Base-by-base conservation (phyloP, 345 rosid species). In the Aquilaria sinensis region DNA sequence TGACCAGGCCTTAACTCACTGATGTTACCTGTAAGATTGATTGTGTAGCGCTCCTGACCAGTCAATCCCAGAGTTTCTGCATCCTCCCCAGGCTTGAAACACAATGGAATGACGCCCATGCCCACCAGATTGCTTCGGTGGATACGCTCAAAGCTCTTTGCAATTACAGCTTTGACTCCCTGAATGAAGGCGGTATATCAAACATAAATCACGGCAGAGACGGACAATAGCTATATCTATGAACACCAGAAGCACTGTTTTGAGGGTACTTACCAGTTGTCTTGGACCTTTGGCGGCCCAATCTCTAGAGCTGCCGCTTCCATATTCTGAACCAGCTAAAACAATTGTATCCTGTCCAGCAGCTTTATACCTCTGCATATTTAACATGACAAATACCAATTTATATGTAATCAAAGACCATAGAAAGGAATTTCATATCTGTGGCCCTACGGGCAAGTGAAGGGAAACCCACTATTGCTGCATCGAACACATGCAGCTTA, bases 261-360 rank as follows among this genome's bases (percentile, higher is more conserved):
- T 23, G 23, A 23, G 23, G 15, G 31, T 48, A 62, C 80, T 67
- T 63, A 86, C 96, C 83, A 85, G 66, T 61, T 84, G 71, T 88
- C 81, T 78, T 15, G 91, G 96, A 66, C 96, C 98, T 81, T 92
- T 92, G 52, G 96, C 96, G 73, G 94, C 98, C 92, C 96, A 85
- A 69, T 89, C 92, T 58, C 92, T 76, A 71, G 98, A 92, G 75
- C 95, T 92, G 64, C 95, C 86, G 68, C 88, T 89, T 73, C 96
- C 96, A 62, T 86, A 89, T 66, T 92, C 98, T 0, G 87, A 85
- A 60, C 96, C 94, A 70, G 96, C 98, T 56, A 92, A 62, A 51
- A 92, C 74, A 34, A 92, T 76, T 29, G 92, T 87, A 47, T 86
- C 89, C 41, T 85, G 81, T 45, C 86, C 89, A 54, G 66, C 80